These are phyloP conservation scores for Entamoeba histolytica DNA, from an alignment of 208 protist species.

Conservation along the genomic window DNA sequence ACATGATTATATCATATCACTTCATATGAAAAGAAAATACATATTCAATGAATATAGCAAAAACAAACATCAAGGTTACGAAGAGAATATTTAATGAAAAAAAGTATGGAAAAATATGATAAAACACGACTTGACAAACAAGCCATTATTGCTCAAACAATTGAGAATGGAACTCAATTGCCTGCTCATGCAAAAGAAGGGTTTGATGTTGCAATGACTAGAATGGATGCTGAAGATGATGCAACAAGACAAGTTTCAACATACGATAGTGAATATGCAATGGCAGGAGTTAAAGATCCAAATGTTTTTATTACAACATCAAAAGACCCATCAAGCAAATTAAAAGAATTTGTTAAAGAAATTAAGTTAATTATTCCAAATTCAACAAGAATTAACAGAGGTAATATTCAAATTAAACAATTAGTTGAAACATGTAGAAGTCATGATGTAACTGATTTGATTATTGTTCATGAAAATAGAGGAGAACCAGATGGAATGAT, in stretches of 20 bases:
- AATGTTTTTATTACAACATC: slow-evolving; percentile 93
- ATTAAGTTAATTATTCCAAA: slow-evolving; percentile 88
- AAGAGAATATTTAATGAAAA: background rate
- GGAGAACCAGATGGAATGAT: slow-evolving; percentile 84
- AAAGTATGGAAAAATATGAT: background rate
- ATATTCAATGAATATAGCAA: background rate
- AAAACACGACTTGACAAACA: background rate
- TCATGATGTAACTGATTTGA: slow-evolving; percentile 76
- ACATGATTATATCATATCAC: no score
- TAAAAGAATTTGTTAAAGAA: slow-evolving; percentile 93
- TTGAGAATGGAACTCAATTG: background rate
- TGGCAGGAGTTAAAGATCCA: slow-evolving; percentile 52
- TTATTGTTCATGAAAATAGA: slow-evolving; percentile 87
- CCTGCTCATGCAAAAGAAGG: background rate
- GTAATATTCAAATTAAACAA: slow-evolving; percentile 62
- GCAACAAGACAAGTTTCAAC: background rate
- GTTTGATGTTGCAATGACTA: background rate
- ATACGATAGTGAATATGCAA: slow-evolving; percentile 26
- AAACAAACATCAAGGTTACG: background rate
- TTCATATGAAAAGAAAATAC: no score
- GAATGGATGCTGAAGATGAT: background rate
- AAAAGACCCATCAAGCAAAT: slow-evolving; percentile 65
- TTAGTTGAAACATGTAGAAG: slow-evolving; percentile 71
- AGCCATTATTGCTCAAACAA: background rate
- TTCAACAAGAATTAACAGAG: slow-evolving; percentile 80